Evolutionary conservation across 208 protist genomes (phyloP), one percentile per base, ranked within the genome.

Genomic region (Leishmania braziliensis): DNA sequence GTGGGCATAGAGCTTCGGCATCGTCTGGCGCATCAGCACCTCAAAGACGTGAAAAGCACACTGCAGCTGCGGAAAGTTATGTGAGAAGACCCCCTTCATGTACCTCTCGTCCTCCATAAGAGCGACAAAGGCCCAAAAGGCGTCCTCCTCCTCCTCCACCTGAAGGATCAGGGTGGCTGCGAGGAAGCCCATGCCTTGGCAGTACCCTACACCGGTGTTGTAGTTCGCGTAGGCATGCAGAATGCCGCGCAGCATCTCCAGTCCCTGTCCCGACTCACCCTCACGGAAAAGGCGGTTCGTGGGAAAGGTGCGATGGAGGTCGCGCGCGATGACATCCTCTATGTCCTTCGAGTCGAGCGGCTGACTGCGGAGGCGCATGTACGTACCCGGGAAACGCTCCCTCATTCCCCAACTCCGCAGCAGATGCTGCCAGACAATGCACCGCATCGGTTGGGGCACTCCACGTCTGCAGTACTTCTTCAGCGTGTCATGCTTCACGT

Each of bases 151-250:
- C 63, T 89, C 78, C 70, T 91, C 84, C n/a, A 98, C 80, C 69
- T 95, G 86, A 16, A 98, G 66, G 29, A 97, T 85, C 14, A 97
- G 84, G 26, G 95, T 97, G 1, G 91, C 92, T 8, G 89, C 94
- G 54, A 98, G 79, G 80, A 98, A 98, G 53, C 85, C 93, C 95
- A 98, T 98, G 48, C 97, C 97, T 71, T 98, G 97, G 63, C 91
- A 93, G 85, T 98, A 98, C 36, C 94, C 95, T 10, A 97, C 90
- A 18, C 56, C 46, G 2, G 83, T 69, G 82, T 98, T 92, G 76
- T 90, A 85, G 79, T 91, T 90, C 18, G 87, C 91, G 75, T 97
- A 98, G 14, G 95, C 94, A 51, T 87, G 87, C 23, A 98, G 88
- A 68, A 98, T 91, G 66, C 84, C 71, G 6, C 90, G 90, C 60